phyloP scores from a whole-genome alignment of 2,329 filamentous ascomycete species.

The Neonectria coccinea region DNA sequence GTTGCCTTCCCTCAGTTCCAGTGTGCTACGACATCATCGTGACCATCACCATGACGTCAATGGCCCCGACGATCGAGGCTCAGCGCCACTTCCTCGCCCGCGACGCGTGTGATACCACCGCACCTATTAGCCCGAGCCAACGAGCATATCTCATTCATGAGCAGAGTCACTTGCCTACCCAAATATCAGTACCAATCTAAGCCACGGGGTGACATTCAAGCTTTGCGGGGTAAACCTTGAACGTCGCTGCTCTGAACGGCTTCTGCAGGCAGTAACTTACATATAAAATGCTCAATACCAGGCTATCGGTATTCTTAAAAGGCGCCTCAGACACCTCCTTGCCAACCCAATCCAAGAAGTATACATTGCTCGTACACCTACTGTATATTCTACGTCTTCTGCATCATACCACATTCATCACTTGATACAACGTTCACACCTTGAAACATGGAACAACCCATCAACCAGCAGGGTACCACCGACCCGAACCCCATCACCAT shows the following conservation, averaged over 20 bases:
- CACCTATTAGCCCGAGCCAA: constrained; percentile 2
- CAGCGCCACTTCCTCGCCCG: constrained; percentile 31
- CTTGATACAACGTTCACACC: neutral
- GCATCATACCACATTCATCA: neutral
- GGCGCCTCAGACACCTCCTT: neutral
- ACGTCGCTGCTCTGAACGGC: constrained; percentile 13
- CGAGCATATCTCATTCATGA: constrained; percentile 9
- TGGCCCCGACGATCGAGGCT: constrained; percentile 35
- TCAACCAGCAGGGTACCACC: constrained; percentile 42
- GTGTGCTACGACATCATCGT: constrained; percentile 34
- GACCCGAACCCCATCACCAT: constrained; percentile 37
- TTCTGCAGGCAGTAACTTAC: neutral
- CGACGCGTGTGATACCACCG: constrained; percentile 6
- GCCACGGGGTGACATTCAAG: constrained; percentile 27
- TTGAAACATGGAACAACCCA: constrained; percentile 41
- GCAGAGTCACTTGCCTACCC: neutral
- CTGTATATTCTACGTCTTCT: neutral
- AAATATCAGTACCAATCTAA: constrained; percentile 12
- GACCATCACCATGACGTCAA: constrained; percentile 48
- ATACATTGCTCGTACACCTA: neutral
- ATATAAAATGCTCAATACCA: constrained; percentile 7
- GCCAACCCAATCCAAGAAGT: neutral
- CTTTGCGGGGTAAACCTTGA: constrained; percentile 46
- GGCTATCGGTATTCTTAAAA: neutral
- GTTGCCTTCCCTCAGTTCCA: neutral